Evolutionary conservation across 345 rosid genomes (phyloP).

Genomic region (Sonneratia alba): DNA sequence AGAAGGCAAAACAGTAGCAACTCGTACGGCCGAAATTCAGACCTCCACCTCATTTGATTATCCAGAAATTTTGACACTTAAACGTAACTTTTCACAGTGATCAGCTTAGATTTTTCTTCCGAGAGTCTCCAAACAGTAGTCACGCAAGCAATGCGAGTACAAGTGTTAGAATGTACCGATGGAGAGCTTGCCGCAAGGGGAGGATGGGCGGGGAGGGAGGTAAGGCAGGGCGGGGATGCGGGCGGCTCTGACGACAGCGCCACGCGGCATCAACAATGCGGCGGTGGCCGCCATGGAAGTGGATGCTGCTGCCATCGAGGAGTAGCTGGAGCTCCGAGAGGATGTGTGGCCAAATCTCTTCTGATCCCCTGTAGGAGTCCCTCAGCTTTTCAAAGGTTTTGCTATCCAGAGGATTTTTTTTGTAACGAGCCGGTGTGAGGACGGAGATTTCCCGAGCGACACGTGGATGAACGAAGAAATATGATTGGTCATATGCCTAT

Average conservation of each 20-base stretch:
- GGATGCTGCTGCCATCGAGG: constrained; percentile 54
- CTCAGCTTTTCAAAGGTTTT: background rate
- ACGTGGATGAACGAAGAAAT: constrained; percentile 33
- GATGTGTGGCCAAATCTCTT: constrained; percentile 1
- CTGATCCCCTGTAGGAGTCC: background rate
- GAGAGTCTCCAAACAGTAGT: background rate
- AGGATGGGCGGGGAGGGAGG: constrained; percentile 47
- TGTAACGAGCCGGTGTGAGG: constrained; percentile 9
- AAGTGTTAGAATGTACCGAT: constrained; percentile 6
- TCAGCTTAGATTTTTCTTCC: background rate
- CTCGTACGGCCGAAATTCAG: background rate
- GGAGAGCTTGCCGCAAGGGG: constrained; percentile 36
- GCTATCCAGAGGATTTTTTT: constrained; percentile 15
- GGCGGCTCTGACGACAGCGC: constrained; percentile 17
- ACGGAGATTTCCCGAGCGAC: constrained; percentile 23
- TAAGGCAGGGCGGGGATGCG: constrained; percentile 51
- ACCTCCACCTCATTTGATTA: background rate
- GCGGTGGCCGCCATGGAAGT: constrained; percentile 54
- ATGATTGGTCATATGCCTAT: constrained; percentile 65
- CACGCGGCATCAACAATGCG: constrained; percentile 31
- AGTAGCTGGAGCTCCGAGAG: constrained; percentile 3
- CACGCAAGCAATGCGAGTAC: background rate
- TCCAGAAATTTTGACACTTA: background rate
- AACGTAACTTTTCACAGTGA: background rate
- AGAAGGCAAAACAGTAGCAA: background rate